phyloP scores from a whole-genome alignment of 1,284 basidiomycete genomes.

The Meripilus lineatus region DNA sequence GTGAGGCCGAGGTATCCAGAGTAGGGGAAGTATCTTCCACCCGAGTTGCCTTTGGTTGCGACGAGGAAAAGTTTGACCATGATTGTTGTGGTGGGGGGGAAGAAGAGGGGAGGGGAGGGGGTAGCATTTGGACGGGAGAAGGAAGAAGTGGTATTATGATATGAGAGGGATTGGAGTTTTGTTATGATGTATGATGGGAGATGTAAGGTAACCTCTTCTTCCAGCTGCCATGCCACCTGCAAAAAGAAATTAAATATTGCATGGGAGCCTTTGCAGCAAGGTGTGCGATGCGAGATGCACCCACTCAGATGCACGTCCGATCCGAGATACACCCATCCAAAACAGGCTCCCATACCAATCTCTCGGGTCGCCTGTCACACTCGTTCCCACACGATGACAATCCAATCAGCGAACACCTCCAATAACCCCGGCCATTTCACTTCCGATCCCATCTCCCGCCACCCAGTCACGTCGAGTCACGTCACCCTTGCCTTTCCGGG shows the following conservation, averaged over 20 bases:
- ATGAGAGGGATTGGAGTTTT: too few species aligned
- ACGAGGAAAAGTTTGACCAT: conserved; percentile 65
- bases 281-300: too few species aligned
- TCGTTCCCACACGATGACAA: not conserved
- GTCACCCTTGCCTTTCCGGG: conserved; percentile 7
- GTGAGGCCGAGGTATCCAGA: conserved; percentile 76
- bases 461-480: conserved; percentile 1
- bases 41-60: conserved; percentile 59
- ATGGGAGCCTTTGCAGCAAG: too few species aligned
- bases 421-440: not conserved
- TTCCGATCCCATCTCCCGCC: not conserved
- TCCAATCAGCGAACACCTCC: not conserved
- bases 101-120: conserved; percentile 6
- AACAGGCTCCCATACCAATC: not conserved
- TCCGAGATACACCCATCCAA: not conserved
- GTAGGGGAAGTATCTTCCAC: conserved; percentile 68
- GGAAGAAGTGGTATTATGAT: conserved; percentile 8
- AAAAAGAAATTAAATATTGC: conserved; percentile 4
- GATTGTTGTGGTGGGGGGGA: conserved; percentile 18
- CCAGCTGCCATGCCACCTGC: too few species aligned
- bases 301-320: too few species aligned
- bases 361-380: not conserved
- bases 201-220: too few species aligned
- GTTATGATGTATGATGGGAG: too few species aligned
- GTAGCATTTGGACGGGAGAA: not conserved